These are phyloP conservation scores for Sugiyamaella xylanicola DNA, from an alignment of 1,139 yeast genomes.

Conservation along the genomic window DNA sequence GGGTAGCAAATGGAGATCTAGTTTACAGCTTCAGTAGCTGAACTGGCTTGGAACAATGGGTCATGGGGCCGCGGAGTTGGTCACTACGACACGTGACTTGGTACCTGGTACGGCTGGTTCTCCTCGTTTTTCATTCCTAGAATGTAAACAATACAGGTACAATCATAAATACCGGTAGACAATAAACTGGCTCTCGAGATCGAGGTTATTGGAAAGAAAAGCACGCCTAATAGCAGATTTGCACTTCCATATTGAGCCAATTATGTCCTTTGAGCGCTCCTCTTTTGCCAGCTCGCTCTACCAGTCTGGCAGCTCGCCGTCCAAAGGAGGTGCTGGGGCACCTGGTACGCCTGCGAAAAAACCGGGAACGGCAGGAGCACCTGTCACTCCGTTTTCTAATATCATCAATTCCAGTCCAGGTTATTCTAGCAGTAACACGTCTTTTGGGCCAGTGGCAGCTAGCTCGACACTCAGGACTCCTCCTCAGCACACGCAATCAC, in stretches of 20 bases:
- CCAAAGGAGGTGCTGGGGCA: neutral
- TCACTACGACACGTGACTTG: too few species aligned
- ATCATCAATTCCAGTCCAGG: slow-evolving; percentile 12
- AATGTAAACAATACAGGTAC: slow-evolving; percentile 5
- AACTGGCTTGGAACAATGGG: too few species aligned
- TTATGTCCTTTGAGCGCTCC: slow-evolving; percentile 37
- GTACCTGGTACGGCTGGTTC: neutral
- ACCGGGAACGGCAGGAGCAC: neutral
- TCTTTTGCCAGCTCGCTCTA: slow-evolving; percentile 36
- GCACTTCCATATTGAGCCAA: too few species aligned
- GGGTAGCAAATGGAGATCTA: too few species aligned
- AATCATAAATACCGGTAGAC: too few species aligned
- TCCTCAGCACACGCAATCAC: neutral
- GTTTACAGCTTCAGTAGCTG: too few species aligned
- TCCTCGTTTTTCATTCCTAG: neutral
- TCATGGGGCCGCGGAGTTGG: too few species aligned
- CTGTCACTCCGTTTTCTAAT: slow-evolving; percentile 17
- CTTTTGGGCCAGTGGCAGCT: neutral
- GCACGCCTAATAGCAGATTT: too few species aligned
- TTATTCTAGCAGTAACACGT: neutral
- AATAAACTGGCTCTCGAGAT: too few species aligned
- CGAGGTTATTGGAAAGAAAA: too few species aligned
- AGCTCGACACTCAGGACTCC: neutral
- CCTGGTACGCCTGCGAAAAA: slow-evolving; percentile 8
- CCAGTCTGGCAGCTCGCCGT: slow-evolving; percentile 28